Percentiles rank a stretch among this genome's conserved stretches.
phyloP scores from a whole-genome alignment of 2,329 filamentous ascomycete genomes.

The Drechslerella stenobrocha region DNA sequence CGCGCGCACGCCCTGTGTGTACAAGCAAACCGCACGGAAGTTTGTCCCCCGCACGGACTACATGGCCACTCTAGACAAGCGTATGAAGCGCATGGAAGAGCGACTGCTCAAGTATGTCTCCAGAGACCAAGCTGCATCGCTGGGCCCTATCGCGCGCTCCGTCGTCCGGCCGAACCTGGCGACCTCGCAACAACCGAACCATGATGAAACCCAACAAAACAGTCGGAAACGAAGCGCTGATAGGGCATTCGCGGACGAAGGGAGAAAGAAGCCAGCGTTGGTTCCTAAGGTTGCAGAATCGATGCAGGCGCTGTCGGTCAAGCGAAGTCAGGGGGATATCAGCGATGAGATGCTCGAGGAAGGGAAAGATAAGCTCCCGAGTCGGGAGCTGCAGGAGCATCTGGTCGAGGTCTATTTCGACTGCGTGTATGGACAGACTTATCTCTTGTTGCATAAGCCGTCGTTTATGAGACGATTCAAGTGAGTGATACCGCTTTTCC shows the following conservation, averaged over 20 bases:
- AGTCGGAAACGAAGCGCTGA: slow-evolving; percentile 80
- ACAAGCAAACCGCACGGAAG: slow-evolving; percentile 94
- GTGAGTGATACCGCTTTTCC: too few species aligned
- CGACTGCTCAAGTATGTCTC: slow-evolving; percentile 94
- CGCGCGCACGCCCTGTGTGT: slow-evolving; percentile 91
- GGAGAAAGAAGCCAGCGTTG: slow-evolving; percentile 40
- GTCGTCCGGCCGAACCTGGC: slow-evolving; percentile 78
- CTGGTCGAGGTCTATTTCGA: slow-evolving; percentile 94
- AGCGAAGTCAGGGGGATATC: slow-evolving; percentile 42
- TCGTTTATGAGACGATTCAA: slow-evolving; percentile 89
- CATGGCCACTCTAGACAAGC: slow-evolving; percentile 98
- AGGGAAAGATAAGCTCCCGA: slow-evolving; percentile 77
- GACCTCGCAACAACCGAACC: slow-evolving; percentile 58
- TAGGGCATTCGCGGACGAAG: slow-evolving; percentile 73
- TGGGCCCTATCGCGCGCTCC: slow-evolving; percentile 72
- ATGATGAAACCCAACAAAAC: slow-evolving; percentile 59
- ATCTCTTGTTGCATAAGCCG: slow-evolving; percentile 91
- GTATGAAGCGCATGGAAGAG: slow-evolving; percentile 95
- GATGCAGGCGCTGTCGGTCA: slow-evolving; percentile 36
- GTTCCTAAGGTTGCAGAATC: slow-evolving; percentile 40
- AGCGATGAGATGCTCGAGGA: slow-evolving; percentile 73
- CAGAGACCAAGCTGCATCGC: slow-evolving; percentile 73
- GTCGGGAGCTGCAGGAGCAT: slow-evolving; percentile 87
- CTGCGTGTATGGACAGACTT: slow-evolving; percentile 91
- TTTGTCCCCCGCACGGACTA: slow-evolving; percentile 94